phyloP scores from a whole-genome alignment of 139 green algal species.

The Haematococcus sp. region DNA sequence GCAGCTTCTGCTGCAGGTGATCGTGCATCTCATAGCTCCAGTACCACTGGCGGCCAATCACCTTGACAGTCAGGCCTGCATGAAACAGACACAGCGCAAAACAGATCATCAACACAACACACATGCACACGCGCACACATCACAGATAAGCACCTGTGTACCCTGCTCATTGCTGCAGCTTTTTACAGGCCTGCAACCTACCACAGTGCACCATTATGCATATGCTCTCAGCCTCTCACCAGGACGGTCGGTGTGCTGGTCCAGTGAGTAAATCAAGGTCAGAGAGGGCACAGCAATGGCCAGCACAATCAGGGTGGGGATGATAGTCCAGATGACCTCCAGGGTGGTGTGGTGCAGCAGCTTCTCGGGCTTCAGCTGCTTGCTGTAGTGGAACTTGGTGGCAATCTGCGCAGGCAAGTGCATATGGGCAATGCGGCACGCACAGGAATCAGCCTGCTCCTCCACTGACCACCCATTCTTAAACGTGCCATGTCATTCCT shows the following conservation, averaged over 20 bases:
- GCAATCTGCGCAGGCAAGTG: slow-evolving; percentile 28
- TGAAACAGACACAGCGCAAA: too few species aligned
- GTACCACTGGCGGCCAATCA: slow-evolving; percentile 56
- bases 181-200: too few species aligned
- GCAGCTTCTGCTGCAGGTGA: slow-evolving; percentile 57
- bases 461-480: too few species aligned
- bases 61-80: slow-evolving; percentile 50
- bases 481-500: too few species aligned
- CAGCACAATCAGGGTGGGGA: slow-evolving; percentile 46
- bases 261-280: slow-evolving; percentile 54
- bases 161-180: too few species aligned
- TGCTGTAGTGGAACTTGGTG: slow-evolving; percentile 52
- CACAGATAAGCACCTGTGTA: too few species aligned
- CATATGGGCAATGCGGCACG: too few species aligned
- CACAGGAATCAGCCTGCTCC: too few species aligned
- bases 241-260: slow-evolving; percentile 45
- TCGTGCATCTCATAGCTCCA: slow-evolving; percentile 59
- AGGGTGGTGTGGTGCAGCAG: slow-evolving; percentile 48
- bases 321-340: slow-evolving; percentile 54
- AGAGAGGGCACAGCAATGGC: slow-evolving; percentile 44
- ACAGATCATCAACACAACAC: too few species aligned
- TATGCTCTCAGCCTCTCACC: slow-evolving; percentile 8
- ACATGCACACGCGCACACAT: too few species aligned
- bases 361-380: slow-evolving; percentile 40
- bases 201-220: too few species aligned